Evolutionary conservation across 2,329 filamentous ascomycete genomes (phyloP).

Genomic region (Penicillium fuscoglaucum): DNA sequence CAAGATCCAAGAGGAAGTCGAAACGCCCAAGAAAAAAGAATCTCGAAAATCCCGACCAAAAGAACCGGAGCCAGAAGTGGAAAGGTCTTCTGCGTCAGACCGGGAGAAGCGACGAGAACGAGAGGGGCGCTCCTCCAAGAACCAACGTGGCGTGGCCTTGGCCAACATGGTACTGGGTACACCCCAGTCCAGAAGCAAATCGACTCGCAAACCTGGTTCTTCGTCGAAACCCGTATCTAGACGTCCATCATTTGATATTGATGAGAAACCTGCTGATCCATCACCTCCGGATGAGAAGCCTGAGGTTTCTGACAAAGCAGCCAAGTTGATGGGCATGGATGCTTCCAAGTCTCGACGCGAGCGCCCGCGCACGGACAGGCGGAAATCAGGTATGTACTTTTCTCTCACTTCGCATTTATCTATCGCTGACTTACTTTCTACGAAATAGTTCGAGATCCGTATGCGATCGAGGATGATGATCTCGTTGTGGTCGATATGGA

Average conservation of each 20-base stretch:
- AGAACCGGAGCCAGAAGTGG: conserved; percentile 56
- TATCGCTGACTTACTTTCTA: background rate
- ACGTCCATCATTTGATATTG: conserved; percentile 67
- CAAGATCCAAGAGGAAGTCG: conserved; percentile 36
- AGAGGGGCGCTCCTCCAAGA: conserved; percentile 52
- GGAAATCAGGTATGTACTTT: conserved; percentile 37
- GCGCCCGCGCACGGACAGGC: conserved; percentile 55
- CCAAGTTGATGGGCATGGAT: conserved; percentile 69
- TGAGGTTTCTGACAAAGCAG: conserved; percentile 71
- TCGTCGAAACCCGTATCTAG: conserved; percentile 60
- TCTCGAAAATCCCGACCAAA: conserved; percentile 56
- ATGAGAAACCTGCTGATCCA: conserved; percentile 59
- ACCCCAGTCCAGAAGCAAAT: conserved; percentile 63
- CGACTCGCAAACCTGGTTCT: conserved; percentile 62
- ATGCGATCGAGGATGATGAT: conserved; percentile 65
- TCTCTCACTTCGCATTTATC: background rate
- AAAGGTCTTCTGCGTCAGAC: conserved; percentile 73
- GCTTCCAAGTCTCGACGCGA: conserved; percentile 47
- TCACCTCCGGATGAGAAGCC: conserved; percentile 66
- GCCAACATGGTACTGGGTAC: conserved; percentile 66
- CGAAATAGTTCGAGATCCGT: conserved; percentile 53
- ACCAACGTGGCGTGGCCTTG: conserved; percentile 60
- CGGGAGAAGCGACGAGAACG: conserved; percentile 58
- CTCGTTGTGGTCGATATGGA: conserved; percentile 59
- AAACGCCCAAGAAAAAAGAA: conserved; percentile 34